phyloP scores from a whole-genome alignment of 176 grass and related monocot genomes.

The Secale cereale region DNA sequence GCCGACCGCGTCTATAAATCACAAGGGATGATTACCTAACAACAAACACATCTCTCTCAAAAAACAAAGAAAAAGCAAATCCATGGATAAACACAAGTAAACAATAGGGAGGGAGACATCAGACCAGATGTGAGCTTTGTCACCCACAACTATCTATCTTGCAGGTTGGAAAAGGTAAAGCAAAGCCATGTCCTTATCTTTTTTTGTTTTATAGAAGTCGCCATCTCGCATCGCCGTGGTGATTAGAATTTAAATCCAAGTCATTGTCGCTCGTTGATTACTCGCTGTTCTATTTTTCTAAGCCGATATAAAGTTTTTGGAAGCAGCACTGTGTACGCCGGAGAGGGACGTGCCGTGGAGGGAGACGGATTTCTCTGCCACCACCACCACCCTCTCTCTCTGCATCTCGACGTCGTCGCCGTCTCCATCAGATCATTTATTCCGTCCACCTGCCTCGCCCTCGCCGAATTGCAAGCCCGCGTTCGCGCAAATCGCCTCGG shows the following conservation, averaged over 20 bases:
- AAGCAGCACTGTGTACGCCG: slow-evolving; percentile 7
- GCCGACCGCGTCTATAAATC: not conserved
- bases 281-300: not conserved
- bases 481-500: slow-evolving; percentile 33
- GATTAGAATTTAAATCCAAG: not conserved
- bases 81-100: not conserved
- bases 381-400: not conserved
- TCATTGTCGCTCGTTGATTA: not conserved
- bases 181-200: not conserved
- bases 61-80: not conserved
- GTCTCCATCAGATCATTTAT: slow-evolving; percentile 52
- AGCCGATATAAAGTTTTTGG: slow-evolving; percentile 2
- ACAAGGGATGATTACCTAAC: not conserved
- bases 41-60: not conserved
- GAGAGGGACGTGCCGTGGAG: slow-evolving; percentile 20
- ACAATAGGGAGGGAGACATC: not conserved
- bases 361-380: slow-evolving; percentile 43
- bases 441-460: slow-evolving; percentile 29
- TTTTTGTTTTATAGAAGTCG: not conserved
- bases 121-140: not conserved
- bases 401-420: slow-evolving; percentile 38
- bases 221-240: not conserved
- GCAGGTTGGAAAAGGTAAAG: not conserved
- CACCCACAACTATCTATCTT: not conserved
- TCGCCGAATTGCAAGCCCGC: slow-evolving; percentile 18